Percentiles rank a stretch among this genome's conserved stretches.
Evolutionary conservation across 495 filamentous ascomycete species (phyloP).

Genomic region (Neurospora sp.): DNA sequence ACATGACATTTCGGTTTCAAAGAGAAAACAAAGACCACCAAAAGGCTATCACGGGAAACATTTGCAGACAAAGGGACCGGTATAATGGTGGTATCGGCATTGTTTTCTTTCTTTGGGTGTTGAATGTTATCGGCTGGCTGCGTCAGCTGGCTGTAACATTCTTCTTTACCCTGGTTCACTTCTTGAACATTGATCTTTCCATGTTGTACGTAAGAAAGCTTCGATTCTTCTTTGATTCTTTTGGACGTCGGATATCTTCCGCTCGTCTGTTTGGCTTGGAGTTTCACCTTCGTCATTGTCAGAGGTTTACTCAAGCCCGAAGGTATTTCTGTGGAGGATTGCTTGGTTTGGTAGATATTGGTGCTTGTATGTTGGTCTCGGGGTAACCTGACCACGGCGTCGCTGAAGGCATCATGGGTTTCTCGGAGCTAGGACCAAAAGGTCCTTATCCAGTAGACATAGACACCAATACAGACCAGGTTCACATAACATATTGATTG

Average conservation of each 20-base stretch:
- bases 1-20: not conserved
- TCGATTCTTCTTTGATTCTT: not conserved
- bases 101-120: not conserved
- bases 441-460: not conserved
- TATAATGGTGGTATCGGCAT: not conserved
- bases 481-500: not conserved
- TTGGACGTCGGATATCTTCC: not conserved
- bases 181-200: not conserved
- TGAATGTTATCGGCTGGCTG: not conserved
- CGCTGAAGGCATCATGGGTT: not conserved
- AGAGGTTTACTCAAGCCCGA: not conserved
- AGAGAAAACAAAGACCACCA: not conserved
- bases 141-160: not conserved
- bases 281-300: not conserved
- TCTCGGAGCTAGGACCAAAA: not conserved
- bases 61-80: not conserved
- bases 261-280: not conserved
- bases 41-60: not conserved
- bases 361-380: not conserved
- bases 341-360: not conserved
- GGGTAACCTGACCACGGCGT: not conserved
- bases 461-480: not conserved
- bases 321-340: not conserved
- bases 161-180: not conserved
- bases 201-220: not conserved